Base-by-base conservation (phyloP, 2,329 filamentous ascomycete species). In the Aureobasidium sp. region DNA sequence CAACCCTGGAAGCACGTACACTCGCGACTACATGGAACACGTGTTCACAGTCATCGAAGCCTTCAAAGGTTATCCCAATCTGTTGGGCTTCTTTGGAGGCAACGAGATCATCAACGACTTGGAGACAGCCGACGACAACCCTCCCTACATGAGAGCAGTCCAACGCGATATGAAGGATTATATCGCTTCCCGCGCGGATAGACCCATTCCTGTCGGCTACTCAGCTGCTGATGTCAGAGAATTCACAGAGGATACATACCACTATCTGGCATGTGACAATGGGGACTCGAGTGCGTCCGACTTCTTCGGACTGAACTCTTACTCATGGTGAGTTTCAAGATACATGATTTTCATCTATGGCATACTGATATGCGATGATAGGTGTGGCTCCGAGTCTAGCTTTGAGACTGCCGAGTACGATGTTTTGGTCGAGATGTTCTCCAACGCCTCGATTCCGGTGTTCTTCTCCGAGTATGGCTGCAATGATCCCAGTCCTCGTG, bases 381-480 rank as follows among this genome's bases (percentile, higher is more conserved):
- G 53, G 53, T 61, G 59, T 48, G 89, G 88, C 68, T 83, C 81
- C 59, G 76, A 84, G 15, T 86, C 86, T 59, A 84, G 81, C 52
- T 89, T 83, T 73, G 72, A 82, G 62, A 82, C 79, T 55, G 84
- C 85, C 3, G 81, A 83, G 39, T 91, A 87, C 72, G 76, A 87
- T 66, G 75, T 78, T 21, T 77, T 91, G 39, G 84, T 88, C 50
- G 72, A 77, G 2, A 83, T 86, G 72, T 91, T 93, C 78, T 75
- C 79, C 67, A 79, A 79, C 65, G 83, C 82, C 42, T 83, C 86
- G 16, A 81, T 91, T 39, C 89, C 89, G 36, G 80, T 92, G 68
- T 93, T 93, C 81, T 92, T 90, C 79, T 90, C 87, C 65, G 90
- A 94, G 71, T 87, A 86, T 68, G 90, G 90, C 64, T 93, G 90